These are phyloP conservation scores for Sporothrix brunneoviolacea DNA, from an alignment of 2,329 filamentous ascomycete genomes.

Conservation along the genomic window DNA sequence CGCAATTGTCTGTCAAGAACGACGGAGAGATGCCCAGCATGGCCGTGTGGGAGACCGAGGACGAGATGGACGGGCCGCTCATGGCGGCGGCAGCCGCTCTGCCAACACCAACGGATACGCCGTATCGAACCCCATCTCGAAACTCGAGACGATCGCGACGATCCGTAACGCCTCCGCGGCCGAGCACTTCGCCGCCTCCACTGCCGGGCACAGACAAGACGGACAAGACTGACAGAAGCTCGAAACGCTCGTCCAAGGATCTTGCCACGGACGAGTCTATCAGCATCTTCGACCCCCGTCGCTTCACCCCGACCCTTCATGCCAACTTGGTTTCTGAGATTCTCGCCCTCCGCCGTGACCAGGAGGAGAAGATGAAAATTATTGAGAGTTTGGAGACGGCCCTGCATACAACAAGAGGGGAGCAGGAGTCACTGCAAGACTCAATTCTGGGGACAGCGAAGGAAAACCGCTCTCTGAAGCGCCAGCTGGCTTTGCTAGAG, in stretches of 20 bases:
- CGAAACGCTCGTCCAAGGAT: constrained; percentile 52
- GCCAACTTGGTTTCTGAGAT: constrained; percentile 95
- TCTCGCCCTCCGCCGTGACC: constrained; percentile 73
- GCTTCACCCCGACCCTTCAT: constrained; percentile 92
- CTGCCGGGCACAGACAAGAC: constrained; percentile 35
- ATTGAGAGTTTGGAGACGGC: constrained; percentile 79
- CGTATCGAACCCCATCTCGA: constrained; percentile 66
- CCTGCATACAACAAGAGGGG: constrained; percentile 62
- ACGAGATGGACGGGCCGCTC: constrained; percentile 51
- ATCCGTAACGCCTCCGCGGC: constrained; percentile 57
- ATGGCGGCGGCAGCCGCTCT: constrained; percentile 42
- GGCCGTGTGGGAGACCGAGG: constrained; percentile 56
- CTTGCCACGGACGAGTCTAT: constrained; percentile 60
- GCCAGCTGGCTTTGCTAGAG: constrained; percentile 80
- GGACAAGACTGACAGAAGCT: constrained; percentile 38
- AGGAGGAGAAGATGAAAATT: constrained; percentile 80
- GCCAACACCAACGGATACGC: constrained; percentile 65
- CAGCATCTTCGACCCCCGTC: constrained; percentile 73
- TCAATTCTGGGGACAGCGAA: constrained; percentile 59
- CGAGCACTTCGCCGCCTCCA: constrained; percentile 53
- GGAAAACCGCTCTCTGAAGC: constrained; percentile 73
- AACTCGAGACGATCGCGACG: constrained; percentile 55
- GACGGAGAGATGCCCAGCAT: constrained; percentile 31
- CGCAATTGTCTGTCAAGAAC: constrained; percentile 1
- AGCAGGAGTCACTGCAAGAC: constrained; percentile 64